A percentile compares a stretch with the other conserved stretches of the same genome.
phyloP scores from a whole-genome alignment of 768 basidiomycete genomes.

The Tricholoma sp. region DNA sequence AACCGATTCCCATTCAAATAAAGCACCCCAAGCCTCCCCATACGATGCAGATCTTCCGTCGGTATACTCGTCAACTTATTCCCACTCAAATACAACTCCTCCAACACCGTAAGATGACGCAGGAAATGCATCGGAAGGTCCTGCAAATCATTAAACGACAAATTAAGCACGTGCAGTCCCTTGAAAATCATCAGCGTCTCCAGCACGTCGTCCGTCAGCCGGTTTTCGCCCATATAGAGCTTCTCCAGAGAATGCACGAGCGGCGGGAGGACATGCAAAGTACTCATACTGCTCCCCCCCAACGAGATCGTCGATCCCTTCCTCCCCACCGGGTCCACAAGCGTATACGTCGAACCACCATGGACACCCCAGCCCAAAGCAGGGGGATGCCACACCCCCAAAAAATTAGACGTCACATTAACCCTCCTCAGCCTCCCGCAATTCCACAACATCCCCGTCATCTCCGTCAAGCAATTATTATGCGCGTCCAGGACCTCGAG shows the following conservation, averaged over 20 bases:
- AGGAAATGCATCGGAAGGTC: slow-evolving; percentile 81
- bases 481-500: slow-evolving; percentile 81
- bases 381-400: slow-evolving; percentile 69
- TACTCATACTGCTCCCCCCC: slow-evolving; percentile 8
- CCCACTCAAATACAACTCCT: slow-evolving; percentile 92
- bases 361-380: slow-evolving; percentile 21
- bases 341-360: neutral
- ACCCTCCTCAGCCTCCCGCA: slow-evolving; percentile 67
- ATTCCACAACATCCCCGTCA: slow-evolving; percentile 79
- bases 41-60: slow-evolving; percentile 75
- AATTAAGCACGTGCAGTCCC: slow-evolving; percentile 77
- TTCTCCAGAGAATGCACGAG: slow-evolving; percentile 68
- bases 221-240: slow-evolving; percentile 89
- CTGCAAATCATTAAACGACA: slow-evolving; percentile 93
- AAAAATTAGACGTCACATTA: slow-evolving; percentile 86
- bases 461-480: slow-evolving; percentile 78
- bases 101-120: slow-evolving; percentile 59
- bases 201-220: slow-evolving; percentile 73
- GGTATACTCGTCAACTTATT: slow-evolving; percentile 89
- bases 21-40: slow-evolving; percentile 65
- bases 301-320: slow-evolving; percentile 31
- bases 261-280: slow-evolving; percentile 37
- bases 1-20: slow-evolving; percentile 94
- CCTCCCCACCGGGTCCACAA: slow-evolving; percentile 13
- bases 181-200: slow-evolving; percentile 69